Evolutionary conservation across 352 stramenopile species (phyloP), one percentile per base, ranked within the genome.

Genomic region (Globisporangium acanthophoron): DNA sequence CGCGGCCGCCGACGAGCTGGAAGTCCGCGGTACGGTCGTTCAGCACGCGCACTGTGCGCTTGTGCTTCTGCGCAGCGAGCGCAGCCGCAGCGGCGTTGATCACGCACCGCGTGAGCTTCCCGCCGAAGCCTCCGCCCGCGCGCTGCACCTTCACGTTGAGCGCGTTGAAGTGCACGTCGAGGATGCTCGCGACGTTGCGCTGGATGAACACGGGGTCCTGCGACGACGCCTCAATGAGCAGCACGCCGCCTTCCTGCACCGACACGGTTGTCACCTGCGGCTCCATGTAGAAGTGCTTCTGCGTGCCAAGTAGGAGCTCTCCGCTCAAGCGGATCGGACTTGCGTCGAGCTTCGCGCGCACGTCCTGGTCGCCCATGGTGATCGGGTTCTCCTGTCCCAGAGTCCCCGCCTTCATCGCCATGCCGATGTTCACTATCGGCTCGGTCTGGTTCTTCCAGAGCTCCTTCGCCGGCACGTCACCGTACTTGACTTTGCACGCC

Each of bases 281-380:
- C 69, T 98, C 92, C 35, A 98, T 88, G 74, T 98, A 98, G 62
- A 98, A 98, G 69, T 98, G 95, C 58, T 98, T 94, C 61, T 98
- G 95, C 11, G 92, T 92, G 33, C 92, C 92, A 52, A 94, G 87
- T 27, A 86, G 75, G 39, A 97, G 83, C 15, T 91, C 83, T 16
- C 92, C 94, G 47, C 92, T 78, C 3, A 96, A 68, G 65, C 97
- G 76, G 56, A 98, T 97, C 21, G 85, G 97, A 31, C 97, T 94
- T 41, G 97, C 76, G 0, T 90, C 80, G 13, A 88, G 75, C 37
- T 77, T 87, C 11, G 87, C 80, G 3, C 84, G 51, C 46, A 90
- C 83, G 18, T 92, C 71, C 20, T 76, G 76, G 31, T 92, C 72
- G 1, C 88, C 90, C 45, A 97, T 69, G 11, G 92, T 56, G 47